These are phyloP conservation scores for Globisporangium emineosum DNA, from an alignment of 352 stramenopile genomes.

Conservation along the genomic window DNA sequence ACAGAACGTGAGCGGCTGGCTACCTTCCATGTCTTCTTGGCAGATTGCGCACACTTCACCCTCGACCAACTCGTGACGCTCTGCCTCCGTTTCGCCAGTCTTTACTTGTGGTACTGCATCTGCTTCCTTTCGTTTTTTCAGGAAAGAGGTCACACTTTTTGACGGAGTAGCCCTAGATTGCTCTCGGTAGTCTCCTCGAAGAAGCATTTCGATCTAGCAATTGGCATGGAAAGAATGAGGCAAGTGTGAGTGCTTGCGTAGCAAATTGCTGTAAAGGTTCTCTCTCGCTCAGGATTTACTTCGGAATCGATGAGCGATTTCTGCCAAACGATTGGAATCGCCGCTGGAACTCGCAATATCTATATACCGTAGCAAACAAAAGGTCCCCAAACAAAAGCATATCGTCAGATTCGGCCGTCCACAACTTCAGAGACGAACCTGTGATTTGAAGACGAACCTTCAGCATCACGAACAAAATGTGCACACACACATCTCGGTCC, in stretches of 20 bases:
- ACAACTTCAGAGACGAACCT: too few species aligned
- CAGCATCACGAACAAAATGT: slow-evolving; percentile 87
- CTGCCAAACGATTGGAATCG: slow-evolving; percentile 76
- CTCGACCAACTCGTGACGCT: slow-evolving; percentile 57
- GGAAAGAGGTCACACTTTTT: slow-evolving; percentile 26
- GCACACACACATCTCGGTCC: slow-evolving; percentile 72
- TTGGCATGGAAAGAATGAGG: not conserved
- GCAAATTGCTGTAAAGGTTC: not conserved
- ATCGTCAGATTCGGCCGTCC: too few species aligned
- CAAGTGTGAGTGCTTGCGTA: not conserved
- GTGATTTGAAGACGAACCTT: slow-evolving; percentile 61
- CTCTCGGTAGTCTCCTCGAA: slow-evolving; percentile 60
- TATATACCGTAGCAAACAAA: slow-evolving; percentile 12
- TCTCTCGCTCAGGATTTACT: slow-evolving; percentile 18
- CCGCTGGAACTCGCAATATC: slow-evolving; percentile 66
- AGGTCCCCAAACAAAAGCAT: too few species aligned
- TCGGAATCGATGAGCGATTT: slow-evolving; percentile 84
- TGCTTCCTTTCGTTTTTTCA: slow-evolving; percentile 39
- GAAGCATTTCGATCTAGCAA: slow-evolving; percentile 54
- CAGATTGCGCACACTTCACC: slow-evolving; percentile 85
- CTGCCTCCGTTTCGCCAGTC: slow-evolving; percentile 23
- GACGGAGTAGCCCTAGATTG: slow-evolving; percentile 21
- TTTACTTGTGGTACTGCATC: slow-evolving; percentile 21
- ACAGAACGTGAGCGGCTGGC: slow-evolving; percentile 68
- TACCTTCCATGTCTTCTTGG: slow-evolving; percentile 73